Evolutionary conservation across 1,284 basidiomycete species (phyloP).

Genomic region (Cryptococcus jaspeensis): DNA sequence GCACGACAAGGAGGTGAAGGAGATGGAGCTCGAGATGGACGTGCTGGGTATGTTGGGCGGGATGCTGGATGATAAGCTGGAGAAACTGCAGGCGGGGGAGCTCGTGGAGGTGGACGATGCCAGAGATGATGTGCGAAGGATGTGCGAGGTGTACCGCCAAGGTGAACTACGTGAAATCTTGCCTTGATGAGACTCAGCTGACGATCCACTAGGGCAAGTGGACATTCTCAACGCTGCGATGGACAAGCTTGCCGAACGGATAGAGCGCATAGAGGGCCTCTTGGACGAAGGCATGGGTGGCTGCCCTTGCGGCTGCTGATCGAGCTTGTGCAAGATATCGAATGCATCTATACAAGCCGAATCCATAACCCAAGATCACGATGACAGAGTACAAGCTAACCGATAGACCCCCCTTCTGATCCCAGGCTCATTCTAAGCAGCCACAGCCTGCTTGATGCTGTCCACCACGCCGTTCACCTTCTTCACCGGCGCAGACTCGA

Average conservation of each 20-base stretch:
- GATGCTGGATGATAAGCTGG: constrained; percentile 63
- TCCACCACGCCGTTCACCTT: constrained; percentile 7
- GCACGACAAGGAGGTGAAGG: constrained; percentile 56
- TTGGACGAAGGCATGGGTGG: constrained; percentile 36
- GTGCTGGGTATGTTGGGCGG: constrained; percentile 58
- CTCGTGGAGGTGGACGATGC: constrained; percentile 18
- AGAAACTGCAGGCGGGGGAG: constrained; percentile 54
- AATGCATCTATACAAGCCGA: background rate
- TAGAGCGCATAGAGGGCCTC: constrained; percentile 35
- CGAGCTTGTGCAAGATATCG: background rate
- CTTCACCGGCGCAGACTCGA: background rate
- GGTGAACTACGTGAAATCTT: constrained; percentile 20
- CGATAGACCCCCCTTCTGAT: too few relatives aligned
- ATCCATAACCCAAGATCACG: too few relatives aligned
- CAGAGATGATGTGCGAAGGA: constrained; percentile 26
- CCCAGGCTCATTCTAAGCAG: too few relatives aligned
- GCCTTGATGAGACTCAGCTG: background rate
- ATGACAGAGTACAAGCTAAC: too few relatives aligned
- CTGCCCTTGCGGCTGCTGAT: constrained; percentile 37
- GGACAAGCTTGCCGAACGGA: constrained; percentile 30
- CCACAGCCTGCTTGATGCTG: constrained; percentile 6
- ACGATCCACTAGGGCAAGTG: constrained; percentile 25
- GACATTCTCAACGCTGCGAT: constrained; percentile 32
- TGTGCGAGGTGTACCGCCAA: constrained; percentile 36
- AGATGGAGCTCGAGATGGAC: constrained; percentile 62